These are phyloP conservation scores for Mucor piriformis DNA, from an alignment of 371 early-diverging fungal species.

Conservation along the genomic window DNA sequence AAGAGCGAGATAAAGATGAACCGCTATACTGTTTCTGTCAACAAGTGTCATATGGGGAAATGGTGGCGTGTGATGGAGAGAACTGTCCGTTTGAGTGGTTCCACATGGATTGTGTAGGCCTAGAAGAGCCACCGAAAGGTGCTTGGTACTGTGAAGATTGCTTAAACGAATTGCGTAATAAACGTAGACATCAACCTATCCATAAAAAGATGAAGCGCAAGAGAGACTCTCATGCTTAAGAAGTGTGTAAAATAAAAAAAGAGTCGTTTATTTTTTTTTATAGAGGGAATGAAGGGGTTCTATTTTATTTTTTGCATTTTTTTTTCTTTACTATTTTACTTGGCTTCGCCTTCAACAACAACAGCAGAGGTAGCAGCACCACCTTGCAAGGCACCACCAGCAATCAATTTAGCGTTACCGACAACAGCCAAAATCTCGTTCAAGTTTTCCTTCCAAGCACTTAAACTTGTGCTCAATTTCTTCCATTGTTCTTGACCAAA, in stretches of 20 bases:
- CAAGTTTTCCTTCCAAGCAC: conserved; percentile 82
- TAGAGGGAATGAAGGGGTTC: background rate
- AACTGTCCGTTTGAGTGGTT: conserved; percentile 87
- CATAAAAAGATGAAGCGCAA: conserved; percentile 21
- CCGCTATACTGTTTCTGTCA: conserved; percentile 93
- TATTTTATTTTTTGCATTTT: conserved; percentile 1
- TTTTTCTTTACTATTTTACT: conserved; percentile 13
- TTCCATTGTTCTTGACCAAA: conserved; percentile 86
- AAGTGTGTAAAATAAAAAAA: background rate
- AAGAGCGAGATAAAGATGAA: conserved; percentile 62
- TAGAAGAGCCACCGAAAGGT: conserved; percentile 83
- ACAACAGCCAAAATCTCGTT: conserved; percentile 80
- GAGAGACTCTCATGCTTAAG: conserved; percentile 18
- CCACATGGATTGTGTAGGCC: conserved; percentile 92
- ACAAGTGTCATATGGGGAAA: conserved; percentile 96
- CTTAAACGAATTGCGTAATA: conserved; percentile 52
- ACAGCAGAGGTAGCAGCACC: conserved; percentile 42
- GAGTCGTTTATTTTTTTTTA: background rate
- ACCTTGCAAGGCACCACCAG: conserved; percentile 50
- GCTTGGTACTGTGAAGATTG: conserved; percentile 92
- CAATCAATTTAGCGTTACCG: conserved; percentile 79
- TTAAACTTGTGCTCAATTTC: conserved; percentile 67
- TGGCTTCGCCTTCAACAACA: conserved; percentile 39
- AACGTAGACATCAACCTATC: conserved; percentile 4
- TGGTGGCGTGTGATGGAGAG: conserved; percentile 97